Evolutionary conservation across 2,329 filamentous ascomycete species (phyloP), one percentile per base, ranked within the genome.

Genomic region (Colletotrichum lindemuthianum): DNA sequence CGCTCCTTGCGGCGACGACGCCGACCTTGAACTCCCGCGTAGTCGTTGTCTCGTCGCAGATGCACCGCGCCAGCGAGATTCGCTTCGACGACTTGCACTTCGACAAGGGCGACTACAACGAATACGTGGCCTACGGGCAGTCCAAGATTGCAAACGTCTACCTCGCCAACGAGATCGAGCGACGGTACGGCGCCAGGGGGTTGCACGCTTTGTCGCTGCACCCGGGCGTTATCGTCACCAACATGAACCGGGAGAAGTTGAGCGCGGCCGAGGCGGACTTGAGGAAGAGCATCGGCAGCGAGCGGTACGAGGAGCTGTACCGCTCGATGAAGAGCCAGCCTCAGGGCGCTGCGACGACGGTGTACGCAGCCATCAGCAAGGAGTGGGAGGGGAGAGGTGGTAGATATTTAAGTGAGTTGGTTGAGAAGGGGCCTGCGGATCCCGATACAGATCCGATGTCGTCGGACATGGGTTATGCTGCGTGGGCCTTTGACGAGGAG

Each of bases 61-160:
- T 69, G 1, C 84, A 86, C 67, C 76, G 76, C 8, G 56, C 61
- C 11, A 68, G 68, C 12, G 76, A 76, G 9, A 56, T 65, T 6
- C 69, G 75, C 58, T 75, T 75, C 47, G 73, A 81, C 63, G 75
- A 82, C 69, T 40, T 50, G 34, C 34, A 67, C 37, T 59, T 55
- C 24, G 49, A 51, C n/a, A 49, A 52, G 2, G 8, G 36, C 5
- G 44, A n/a, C 2, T 71, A 84, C 63, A 57, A 77, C 4, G 74
- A 73, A 0, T 74, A 70, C 41, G n/a, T 60, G 0, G 74, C 80
- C 0, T 87, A 87, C 63, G 79, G 75, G 0, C 79, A 84, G 66
- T 75, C 76, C 45, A 88, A 87, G 67, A 76, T 77, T 0, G 83
- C 84, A 10, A 84, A 82, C 53, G 77, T 86, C 24, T 83, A 78